A percentile compares a stretch with the other conserved stretches of the same genome.
These are phyloP conservation scores for Diaporthe eres DNA, from an alignment of 2,329 filamentous ascomycete species.

Conservation along the genomic window DNA sequence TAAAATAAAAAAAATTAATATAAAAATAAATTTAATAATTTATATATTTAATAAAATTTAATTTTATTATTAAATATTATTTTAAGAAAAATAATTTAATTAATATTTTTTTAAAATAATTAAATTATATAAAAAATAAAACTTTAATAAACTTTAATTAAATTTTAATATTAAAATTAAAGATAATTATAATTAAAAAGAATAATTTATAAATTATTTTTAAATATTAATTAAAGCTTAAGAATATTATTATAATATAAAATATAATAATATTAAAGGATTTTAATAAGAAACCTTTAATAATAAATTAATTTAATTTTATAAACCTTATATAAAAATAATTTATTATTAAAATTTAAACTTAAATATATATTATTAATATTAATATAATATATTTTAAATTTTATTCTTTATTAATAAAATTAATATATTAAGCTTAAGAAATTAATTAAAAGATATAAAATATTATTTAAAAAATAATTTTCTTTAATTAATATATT, in stretches of 20 bases:
- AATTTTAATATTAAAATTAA: too few species aligned
- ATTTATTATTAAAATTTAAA: background rate
- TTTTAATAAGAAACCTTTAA: background rate
- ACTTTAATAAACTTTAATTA: too few species aligned
- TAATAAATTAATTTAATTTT: background rate
- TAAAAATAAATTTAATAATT: too few species aligned
- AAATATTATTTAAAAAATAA: background rate
- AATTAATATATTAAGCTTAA: background rate
- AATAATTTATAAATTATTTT: too few species aligned
- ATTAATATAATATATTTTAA: background rate
- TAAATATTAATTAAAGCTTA: too few species aligned
- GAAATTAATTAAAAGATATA: background rate
- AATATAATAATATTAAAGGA: too few species aligned
- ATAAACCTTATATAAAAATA: background rate
- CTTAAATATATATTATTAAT: background rate
- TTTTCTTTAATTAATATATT: background rate
- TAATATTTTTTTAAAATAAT: fast-evolving
- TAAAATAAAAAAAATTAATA: background rate
- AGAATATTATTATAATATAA: too few species aligned
- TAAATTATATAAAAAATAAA: too few species aligned
- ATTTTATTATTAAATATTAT: too few species aligned
- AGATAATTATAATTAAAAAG: too few species aligned
- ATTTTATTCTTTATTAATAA: background rate
- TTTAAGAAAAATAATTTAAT: fast-evolving
- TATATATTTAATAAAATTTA: too few species aligned